phyloP scores from a whole-genome alignment of 2,329 filamentous ascomycete species.

The Ophiostoma sp. region DNA sequence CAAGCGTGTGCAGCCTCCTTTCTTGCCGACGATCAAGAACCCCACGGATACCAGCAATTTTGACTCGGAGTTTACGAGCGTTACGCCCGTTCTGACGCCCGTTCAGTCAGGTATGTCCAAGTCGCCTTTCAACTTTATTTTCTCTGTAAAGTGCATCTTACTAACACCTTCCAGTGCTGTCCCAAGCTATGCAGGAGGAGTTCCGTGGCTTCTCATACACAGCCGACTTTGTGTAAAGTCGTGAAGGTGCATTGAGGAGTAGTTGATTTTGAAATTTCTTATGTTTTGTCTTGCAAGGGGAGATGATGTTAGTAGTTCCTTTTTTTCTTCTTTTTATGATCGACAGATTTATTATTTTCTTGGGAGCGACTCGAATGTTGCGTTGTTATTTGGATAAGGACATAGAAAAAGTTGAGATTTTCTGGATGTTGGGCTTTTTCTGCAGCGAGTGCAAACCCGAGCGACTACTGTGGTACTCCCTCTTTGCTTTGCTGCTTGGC shows the following conservation, averaged over 20 bases:
- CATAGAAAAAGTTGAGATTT: conserved; percentile 13
- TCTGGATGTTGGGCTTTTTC: neutral
- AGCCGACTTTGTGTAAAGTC: conserved; percentile 73
- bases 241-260: neutral
- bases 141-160: neutral
- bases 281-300: neutral
- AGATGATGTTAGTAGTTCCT: neutral
- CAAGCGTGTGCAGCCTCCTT: conserved; percentile 87
- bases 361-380: neutral
- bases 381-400: conserved; percentile 14
- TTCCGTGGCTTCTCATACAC: conserved; percentile 99
- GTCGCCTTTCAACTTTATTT: conserved; percentile 40
- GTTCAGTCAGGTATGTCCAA: conserved; percentile 80
- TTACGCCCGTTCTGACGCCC: conserved; percentile 93
- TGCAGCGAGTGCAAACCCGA: neutral
- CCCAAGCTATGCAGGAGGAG: conserved; percentile 98
- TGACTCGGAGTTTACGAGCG: conserved; percentile 96
- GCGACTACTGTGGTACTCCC: neutral
- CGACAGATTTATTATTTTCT: neutral
- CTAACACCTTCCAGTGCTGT: conserved; percentile 71
- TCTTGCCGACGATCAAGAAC: conserved; percentile 84
- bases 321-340: neutral
- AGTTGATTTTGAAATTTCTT: neutral
- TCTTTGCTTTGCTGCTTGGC: neutral
- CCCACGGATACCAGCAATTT: conserved; percentile 99